Evolutionary conservation across 2,329 filamentous ascomycete genomes (phyloP).

Genomic region (Didymella pinodella): DNA sequence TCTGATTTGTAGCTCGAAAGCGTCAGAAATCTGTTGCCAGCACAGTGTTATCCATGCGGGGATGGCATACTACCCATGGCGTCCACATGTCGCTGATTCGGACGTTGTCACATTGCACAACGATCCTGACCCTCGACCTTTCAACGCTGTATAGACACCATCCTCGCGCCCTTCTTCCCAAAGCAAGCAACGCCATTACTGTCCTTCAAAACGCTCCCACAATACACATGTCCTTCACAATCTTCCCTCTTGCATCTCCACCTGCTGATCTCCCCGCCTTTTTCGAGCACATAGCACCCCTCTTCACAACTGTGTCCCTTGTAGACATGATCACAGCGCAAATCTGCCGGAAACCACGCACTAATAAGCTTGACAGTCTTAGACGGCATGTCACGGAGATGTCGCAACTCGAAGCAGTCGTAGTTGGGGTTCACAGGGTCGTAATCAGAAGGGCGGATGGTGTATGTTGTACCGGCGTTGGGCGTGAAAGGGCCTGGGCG

Average conservation of each 20-base stretch:
- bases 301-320: constrained; percentile 20
- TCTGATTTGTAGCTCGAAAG: no score
- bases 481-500: constrained; percentile 13
- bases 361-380: constrained; percentile 27
- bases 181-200: constrained; percentile 33
- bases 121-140: no score
- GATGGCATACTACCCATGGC: no score
- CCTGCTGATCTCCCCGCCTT: constrained; percentile 25
- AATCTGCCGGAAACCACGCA: constrained; percentile 24
- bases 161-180: constrained; percentile 38
- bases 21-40: background rate
- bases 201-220: constrained; percentile 25
- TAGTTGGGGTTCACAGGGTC: constrained; percentile 23
- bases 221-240: constrained; percentile 42
- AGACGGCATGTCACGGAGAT: constrained; percentile 27
- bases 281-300: constrained; percentile 43
- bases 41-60: no score
- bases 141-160: constrained; percentile 31
- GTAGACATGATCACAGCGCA: constrained; percentile 37
- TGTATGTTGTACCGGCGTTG: constrained; percentile 9
- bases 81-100: no score
- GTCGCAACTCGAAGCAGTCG: constrained; percentile 22
- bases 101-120: no score
- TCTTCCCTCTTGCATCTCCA: constrained; percentile 30
- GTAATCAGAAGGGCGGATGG: constrained; percentile 20